Base-by-base conservation (phyloP, 352 stramenopile genomes). In the Phytophthora lateralis region DNA sequence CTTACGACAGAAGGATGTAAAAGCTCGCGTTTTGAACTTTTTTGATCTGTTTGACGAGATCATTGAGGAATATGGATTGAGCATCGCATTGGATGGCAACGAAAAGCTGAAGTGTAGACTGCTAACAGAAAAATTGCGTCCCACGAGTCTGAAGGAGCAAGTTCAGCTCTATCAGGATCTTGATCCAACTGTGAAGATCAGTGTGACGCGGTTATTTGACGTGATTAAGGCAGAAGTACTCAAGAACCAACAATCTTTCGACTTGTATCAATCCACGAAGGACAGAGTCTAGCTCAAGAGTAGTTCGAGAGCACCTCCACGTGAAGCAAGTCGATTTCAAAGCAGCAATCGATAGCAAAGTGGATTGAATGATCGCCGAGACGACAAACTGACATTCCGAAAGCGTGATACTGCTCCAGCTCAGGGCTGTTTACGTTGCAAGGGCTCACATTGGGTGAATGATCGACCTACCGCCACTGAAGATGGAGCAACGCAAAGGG, bases 161-260 rank as follows among this genome's bases (percentile, higher is more conserved):
- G 47, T 54, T 14, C 47, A 37, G 48, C n/a, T n/a, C n/a, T n/a
- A n/a, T n/a, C n/a, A n/a, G n/a, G n/a, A 55, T 20, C 48, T 45
- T 3, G 32, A 45, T 44, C 30, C 47, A 27, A 55, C 48, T 0
- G 34, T 55, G 20, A 55, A 55, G 32, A 35, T 55, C 32, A 45
- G 14, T 24, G 20, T 35, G 6, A 11, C 32, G 9, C 17, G 48
- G 1, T 14, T 55, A 26, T 45, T 55, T 26, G 32, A 55, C 21
- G 34, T 53, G 11, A 48, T 48, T 8, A 55, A 55, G 7, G 32
- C 32, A 2, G 48, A 45, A 34, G 32, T 20, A 26, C 21, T 55
- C 1, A 55, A 55, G 11, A 55, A 55, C 9, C 32, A 55, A 12
- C 48, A 55, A 20, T 37, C 20, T 14, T 55, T 37, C 20, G 48